A percentile compares a stretch with the other conserved stretches of the same genome.
phyloP scores from a whole-genome alignment of 2,329 filamentous ascomycete species.

The Stylonectria norvegica region DNA sequence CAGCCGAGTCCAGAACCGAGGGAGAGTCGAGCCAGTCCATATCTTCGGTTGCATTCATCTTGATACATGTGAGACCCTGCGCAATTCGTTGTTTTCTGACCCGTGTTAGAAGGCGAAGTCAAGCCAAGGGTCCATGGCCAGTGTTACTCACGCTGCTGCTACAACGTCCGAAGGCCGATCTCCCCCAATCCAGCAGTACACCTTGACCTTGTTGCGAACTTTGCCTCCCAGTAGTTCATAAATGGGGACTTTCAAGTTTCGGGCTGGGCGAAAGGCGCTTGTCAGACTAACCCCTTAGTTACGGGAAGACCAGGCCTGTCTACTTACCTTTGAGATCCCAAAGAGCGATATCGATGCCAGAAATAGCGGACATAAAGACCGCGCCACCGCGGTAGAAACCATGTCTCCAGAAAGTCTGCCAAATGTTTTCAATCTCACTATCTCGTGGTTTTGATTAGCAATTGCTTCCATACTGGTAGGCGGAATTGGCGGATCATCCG shows the following conservation, averaged over 20 bases:
- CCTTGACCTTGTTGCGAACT: slow-evolving; percentile 64
- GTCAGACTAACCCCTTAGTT: neutral
- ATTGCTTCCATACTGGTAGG: accelerated
- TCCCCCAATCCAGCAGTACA: slow-evolving; percentile 78
- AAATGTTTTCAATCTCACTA: slow-evolving; percentile 76
- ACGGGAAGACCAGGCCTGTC: accelerated
- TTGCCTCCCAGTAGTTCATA: slow-evolving; percentile 74
- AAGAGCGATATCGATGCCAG: slow-evolving; percentile 74
- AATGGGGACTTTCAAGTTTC: slow-evolving; percentile 59
- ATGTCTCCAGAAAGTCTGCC: slow-evolving; percentile 68
- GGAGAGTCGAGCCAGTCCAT: slow-evolving; percentile 75
- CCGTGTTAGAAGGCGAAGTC: no score
- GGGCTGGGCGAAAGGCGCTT: slow-evolving; percentile 29
- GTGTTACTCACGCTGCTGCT: slow-evolving; percentile 55
- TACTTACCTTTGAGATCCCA: slow-evolving; percentile 68
- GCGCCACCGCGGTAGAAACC: slow-evolving; percentile 76
- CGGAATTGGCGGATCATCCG: slow-evolving; percentile 12
- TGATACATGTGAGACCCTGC: slow-evolving; percentile 65
- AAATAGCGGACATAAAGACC: slow-evolving; percentile 75
- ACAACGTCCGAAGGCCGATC: slow-evolving; percentile 67
- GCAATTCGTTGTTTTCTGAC: no score
- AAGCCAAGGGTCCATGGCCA: no score
- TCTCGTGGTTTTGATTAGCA: neutral
- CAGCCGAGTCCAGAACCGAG: slow-evolving; percentile 55
- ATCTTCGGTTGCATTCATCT: slow-evolving; percentile 79